Evolutionary conservation across 2,329 filamentous ascomycete genomes (phyloP).

Genomic region (Neoarthrinium moseri): DNA sequence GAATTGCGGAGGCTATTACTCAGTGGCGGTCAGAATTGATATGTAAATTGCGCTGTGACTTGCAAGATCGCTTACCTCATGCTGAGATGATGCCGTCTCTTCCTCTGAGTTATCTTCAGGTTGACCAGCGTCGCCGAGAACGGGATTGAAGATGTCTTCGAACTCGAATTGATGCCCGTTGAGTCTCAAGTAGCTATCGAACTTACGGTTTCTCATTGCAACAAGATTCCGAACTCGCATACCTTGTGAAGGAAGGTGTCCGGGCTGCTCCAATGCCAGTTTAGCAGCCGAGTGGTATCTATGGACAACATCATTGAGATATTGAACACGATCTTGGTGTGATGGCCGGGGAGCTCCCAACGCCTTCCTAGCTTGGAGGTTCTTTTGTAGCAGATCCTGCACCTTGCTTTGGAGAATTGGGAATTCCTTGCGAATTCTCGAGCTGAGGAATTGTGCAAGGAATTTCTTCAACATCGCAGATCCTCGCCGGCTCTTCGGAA

Average conservation of each 20-base stretch:
- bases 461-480: conserved; percentile 26
- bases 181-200: not conserved
- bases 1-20: too few species aligned
- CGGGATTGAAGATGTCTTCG: not conserved
- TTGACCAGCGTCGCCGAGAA: too few species aligned
- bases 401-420: conserved; percentile 23
- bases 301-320: conserved; percentile 21
- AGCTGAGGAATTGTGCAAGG: conserved; percentile 26
- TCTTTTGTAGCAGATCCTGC: conserved; percentile 15
- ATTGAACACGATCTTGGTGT: conserved; percentile 21
- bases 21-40: too few species aligned
- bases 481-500: conserved; percentile 23
- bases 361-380: conserved; percentile 5
- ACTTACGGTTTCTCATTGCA: not conserved
- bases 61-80: too few species aligned
- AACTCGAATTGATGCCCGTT: conserved; percentile 4
- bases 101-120: too few species aligned
- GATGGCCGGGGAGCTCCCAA: conserved; percentile 26
- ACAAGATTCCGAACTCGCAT: conserved; percentile 26
- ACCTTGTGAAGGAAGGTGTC: conserved; percentile 12
- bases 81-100: too few species aligned
- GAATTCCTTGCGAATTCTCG: conserved; percentile 18
- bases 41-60: too few species aligned
- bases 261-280: conserved; percentile 23
- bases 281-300: conserved; percentile 19